A percentile compares a stretch with the other conserved stretches of the same genome.
Evolutionary conservation across 2,329 filamentous ascomycete genomes (phyloP).

Genomic region (Sporothrix pallida): DNA sequence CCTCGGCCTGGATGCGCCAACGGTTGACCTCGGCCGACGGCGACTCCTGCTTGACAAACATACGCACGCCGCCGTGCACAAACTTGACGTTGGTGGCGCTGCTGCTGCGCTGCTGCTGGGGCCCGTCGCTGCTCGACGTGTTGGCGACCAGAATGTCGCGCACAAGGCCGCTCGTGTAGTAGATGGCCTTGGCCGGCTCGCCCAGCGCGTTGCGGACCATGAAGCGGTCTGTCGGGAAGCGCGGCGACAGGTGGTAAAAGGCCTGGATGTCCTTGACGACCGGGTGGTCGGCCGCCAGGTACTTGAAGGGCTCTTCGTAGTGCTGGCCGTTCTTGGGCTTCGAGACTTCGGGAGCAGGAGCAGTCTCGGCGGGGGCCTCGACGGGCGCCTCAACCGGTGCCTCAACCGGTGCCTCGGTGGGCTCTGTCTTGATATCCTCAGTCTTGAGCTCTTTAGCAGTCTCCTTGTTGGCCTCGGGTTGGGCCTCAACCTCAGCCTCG

Average conservation of each 20-base stretch:
- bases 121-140: conserved; percentile 77
- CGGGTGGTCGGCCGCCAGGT: conserved; percentile 73
- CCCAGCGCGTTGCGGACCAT: conserved; percentile 94
- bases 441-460: conserved; percentile 24
- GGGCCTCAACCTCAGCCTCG: conserved; percentile 29
- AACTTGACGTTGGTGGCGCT: conserved; percentile 73
- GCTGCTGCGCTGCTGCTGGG: conserved; percentile 28
- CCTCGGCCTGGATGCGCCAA: conserved; percentile 96
- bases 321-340: conserved; percentile 57
- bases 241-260: conserved; percentile 83
- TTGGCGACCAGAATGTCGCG: conserved; percentile 86
- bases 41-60: conserved; percentile 98
- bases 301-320: conserved; percentile 94
- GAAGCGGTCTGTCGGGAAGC: conserved; percentile 89
- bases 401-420: conserved; percentile 4
- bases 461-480: conserved; percentile 17
- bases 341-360: conserved; percentile 34
- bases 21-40: conserved; percentile 84
- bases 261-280: conserved; percentile 77
- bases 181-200: conserved; percentile 89
- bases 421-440: conserved; percentile 30
- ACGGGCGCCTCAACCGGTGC: neutral
- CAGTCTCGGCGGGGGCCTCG: neutral
- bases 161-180: conserved; percentile 87
- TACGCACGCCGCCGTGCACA: conserved; percentile 95